Evolutionary conservation across 1,139 yeast species (phyloP), one percentile per base, ranked within the genome.

Genomic region (Scheffersomyces cryptocercus): DNA sequence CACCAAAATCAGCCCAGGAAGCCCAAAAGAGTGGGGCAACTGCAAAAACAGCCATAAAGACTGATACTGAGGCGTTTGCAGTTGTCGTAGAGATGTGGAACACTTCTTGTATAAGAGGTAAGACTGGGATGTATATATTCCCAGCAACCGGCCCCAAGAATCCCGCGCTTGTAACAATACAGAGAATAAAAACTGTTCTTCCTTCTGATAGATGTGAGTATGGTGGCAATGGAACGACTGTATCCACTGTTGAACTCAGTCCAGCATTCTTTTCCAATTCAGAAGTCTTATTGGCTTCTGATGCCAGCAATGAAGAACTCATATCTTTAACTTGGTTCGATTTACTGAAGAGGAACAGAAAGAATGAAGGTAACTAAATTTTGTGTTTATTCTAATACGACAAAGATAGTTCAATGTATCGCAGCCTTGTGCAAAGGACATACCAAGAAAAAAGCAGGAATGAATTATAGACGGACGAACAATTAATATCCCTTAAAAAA

Each of bases 91-190:
- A 71, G 2, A 67, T 75, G 3, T 64, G 36, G 47, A 79, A 77
- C 2, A 67, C 74, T 3, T 59, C 52, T 47, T 72, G 68, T 24
- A 81, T 59, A 12, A 70, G 59, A 1, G 84, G 83, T 14, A 81
- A 58, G 3, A 82, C 66, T 2, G 86, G 85, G 20, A 81, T 75
- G 52, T 80, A 81, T 29, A 81, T 79, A 46, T 81, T 81, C 1
- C 85, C 85, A 3, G 83, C 69, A 41, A 80, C 65, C 0, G 86
- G 86, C 0, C 85, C 85, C 42, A 81, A 57, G 47, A 79, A 78
- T 0, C 85, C 85, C 13, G 80, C 77, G 4, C 67, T 37, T 0
- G 81, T 74, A 13, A 75, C 73, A 16, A 76, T 57, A 1, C 52
- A 47, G 5, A 73, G 29, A 11, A 74, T 68, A 11, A 64, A 43